phyloP scores from a whole-genome alignment of 1,139 yeast species.

The Geotrichum candidum region DNA sequence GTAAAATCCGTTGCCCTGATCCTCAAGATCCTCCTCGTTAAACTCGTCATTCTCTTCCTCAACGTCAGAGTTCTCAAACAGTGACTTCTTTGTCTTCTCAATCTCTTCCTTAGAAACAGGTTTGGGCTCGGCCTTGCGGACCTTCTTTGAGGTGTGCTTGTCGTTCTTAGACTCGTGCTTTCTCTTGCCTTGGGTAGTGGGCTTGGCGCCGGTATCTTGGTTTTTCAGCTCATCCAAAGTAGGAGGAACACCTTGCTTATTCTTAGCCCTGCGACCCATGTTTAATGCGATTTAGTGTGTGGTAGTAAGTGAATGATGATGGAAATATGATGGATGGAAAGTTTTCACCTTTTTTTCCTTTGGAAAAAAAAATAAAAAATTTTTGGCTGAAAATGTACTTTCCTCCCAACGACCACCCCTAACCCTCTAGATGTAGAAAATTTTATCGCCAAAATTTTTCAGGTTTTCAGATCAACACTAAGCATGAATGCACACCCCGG shows the following conservation, averaged over 20 bases:
- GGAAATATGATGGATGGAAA: neutral
- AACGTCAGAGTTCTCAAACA: constrained; percentile 70
- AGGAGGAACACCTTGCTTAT: constrained; percentile 89
- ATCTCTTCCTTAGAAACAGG: constrained; percentile 55
- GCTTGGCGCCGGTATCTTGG: constrained; percentile 39
- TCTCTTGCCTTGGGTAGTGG: constrained; percentile 24
- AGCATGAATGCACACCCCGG: neutral
- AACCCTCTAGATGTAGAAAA: neutral
- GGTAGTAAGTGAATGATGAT: neutral
- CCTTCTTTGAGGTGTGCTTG: constrained; percentile 39
- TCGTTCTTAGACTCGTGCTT: constrained; percentile 24
- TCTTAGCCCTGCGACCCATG: constrained; percentile 91
- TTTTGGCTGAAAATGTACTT: neutral
- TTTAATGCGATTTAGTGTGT: constrained; percentile 11
- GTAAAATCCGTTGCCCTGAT: constrained; percentile 50
- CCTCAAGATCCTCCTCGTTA: constrained; percentile 41
- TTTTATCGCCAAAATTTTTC: constrained; percentile 1
- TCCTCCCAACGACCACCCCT: constrained; percentile 5
- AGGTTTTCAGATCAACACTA: neutral
- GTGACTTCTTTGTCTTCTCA: constrained; percentile 67
- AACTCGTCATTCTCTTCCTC: constrained; percentile 19
- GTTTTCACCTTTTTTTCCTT: neutral
- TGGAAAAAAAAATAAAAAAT: neutral
- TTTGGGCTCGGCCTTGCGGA: constrained; percentile 23
- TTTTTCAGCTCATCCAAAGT: constrained; percentile 73